A percentile compares a stretch with the other conserved stretches of the same genome.
These are phyloP conservation scores for Kalmusia sp. DNA, from an alignment of 2,329 filamentous ascomycete genomes.

Conservation along the genomic window DNA sequence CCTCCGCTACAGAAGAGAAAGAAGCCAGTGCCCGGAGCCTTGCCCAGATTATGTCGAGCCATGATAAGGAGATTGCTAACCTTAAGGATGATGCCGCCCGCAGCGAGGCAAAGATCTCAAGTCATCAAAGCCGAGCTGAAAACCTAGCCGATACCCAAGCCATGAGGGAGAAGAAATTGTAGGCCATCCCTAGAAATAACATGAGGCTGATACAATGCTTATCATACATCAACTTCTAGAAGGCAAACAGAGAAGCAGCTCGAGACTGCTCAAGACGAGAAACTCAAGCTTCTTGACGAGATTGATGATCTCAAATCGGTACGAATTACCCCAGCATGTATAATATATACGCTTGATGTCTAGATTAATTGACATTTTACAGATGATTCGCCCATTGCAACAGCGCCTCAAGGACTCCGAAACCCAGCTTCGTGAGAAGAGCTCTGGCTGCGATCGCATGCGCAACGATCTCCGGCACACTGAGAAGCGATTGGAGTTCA, in stretches of 20 bases:
- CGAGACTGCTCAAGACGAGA: conserved; percentile 4
- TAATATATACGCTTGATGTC: conserved; percentile 13
- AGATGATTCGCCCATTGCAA: background rate
- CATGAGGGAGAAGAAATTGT: conserved; percentile 16
- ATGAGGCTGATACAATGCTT: background rate
- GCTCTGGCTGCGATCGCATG: conserved; percentile 22
- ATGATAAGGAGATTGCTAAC: conserved; percentile 3
- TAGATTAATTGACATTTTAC: background rate
- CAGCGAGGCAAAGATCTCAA: background rate
- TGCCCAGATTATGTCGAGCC: conserved; percentile 4
- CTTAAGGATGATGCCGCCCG: conserved; percentile 9
- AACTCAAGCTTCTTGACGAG: conserved; percentile 19
- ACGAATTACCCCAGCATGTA: conserved; percentile 7
- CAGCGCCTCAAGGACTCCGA: background rate
- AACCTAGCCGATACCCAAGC: conserved; percentile 15
- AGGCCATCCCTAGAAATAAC: background rate
- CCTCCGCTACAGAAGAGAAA: background rate
- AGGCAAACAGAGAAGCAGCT: background rate
- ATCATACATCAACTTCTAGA: background rate
- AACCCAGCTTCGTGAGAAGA: conserved; percentile 26
- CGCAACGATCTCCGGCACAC: conserved; percentile 21
- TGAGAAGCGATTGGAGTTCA: conserved; percentile 11
- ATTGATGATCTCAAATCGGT: conserved; percentile 5
- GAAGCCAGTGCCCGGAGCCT: conserved; percentile 3
- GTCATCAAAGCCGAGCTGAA: conserved; percentile 9